Base-by-base conservation (phyloP, 441 rosid species). In the Bocquillonia castaneifolia region DNA sequence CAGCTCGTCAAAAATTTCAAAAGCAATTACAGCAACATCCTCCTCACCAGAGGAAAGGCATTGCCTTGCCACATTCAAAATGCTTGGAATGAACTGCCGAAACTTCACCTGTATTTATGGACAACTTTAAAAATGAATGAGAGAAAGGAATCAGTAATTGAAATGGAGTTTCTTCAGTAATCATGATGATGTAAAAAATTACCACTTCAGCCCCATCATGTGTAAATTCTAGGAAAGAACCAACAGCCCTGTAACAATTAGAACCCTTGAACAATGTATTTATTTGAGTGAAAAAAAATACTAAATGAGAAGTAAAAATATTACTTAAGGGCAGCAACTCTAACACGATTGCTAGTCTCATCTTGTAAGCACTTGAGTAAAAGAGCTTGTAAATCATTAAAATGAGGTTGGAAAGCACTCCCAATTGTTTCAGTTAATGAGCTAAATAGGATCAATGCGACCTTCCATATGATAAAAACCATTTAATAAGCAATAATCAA, bases 311-410 rank as follows among this genome's bases (percentile, higher is more conserved):
- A n/a, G n/a, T n/a, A n/a, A n/a, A n/a, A n/a, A n/a, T n/a, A n/a
- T n/a, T 91, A 92, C 99, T 95, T 95, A 71, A 95, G 94, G 73
- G 98, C 99, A 63, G 99, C 97, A 77, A 92, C 83, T 83, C 96
- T 86, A 77, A 95, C 98, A 44, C 96, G 90, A 65, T 79, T 93
- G 77, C 99, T 95, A 65, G 85, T 84, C 83, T 92, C 99, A 67
- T 92, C 97, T 73, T 92, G 96, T 62, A 95, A 75, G 70, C 97
- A 92, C 71, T 92, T 95, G 70, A 95, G 95, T 69, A 95, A 74
- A 74, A 95, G 96, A 76, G 92, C 92, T 77, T 95, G 97, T 76
- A 95, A 81, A 68, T 89, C 96, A 12, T 86, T 72, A 74, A 92
- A 91, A 81, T 95, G 85, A 6, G 98, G 96, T 73, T 82, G 89